Percentiles rank a stretch among this genome's conserved stretches.
phyloP scores from a whole-genome alignment of 768 basidiomycete genomes.

The Auriculariales sp. region DNA sequence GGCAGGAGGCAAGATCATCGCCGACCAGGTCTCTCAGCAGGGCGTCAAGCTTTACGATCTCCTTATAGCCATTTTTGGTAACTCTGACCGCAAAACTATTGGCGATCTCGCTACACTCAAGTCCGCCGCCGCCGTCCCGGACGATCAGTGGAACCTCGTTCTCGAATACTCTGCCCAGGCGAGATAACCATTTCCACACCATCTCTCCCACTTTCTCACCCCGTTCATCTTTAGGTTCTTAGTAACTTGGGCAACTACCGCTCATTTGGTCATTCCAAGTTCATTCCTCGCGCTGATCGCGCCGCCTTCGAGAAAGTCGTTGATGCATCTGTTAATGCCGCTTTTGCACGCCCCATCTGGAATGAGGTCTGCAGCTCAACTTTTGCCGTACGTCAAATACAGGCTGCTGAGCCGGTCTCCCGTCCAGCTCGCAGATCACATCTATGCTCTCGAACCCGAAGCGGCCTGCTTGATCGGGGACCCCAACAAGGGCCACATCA shows the following conservation, averaged over 20 bases:
- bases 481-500: slow-evolving; percentile 54
- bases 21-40: slow-evolving; percentile 70
- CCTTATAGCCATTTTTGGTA: slow-evolving; percentile 52
- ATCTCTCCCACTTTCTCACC: neutral
- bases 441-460: slow-evolving; percentile 56
- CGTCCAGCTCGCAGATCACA: slow-evolving; percentile 51
- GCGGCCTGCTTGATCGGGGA: slow-evolving; percentile 65
- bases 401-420: neutral
- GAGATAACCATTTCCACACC: neutral
- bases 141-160: slow-evolving; percentile 52
- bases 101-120: slow-evolving; percentile 42
- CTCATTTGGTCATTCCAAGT: slow-evolving; percentile 75
- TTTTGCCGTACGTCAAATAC: neutral
- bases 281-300: slow-evolving; percentile 53
- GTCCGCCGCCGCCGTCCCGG: slow-evolving; percentile 33
- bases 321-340: slow-evolving; percentile 40
- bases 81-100: slow-evolving; percentile 29
- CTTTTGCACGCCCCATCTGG: slow-evolving; percentile 46
- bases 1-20: slow-evolving; percentile 75
- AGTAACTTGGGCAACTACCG: slow-evolving; percentile 33
- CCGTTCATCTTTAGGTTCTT: slow-evolving; percentile 21
- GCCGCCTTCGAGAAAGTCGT: slow-evolving; percentile 53
- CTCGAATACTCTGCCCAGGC: slow-evolving; percentile 68
- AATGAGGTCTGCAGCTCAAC: slow-evolving; percentile 28
- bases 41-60: slow-evolving; percentile 57